phyloP scores from a whole-genome alignment of 169 alveolate genomes.

The Sarcocystis neurona region DNA sequence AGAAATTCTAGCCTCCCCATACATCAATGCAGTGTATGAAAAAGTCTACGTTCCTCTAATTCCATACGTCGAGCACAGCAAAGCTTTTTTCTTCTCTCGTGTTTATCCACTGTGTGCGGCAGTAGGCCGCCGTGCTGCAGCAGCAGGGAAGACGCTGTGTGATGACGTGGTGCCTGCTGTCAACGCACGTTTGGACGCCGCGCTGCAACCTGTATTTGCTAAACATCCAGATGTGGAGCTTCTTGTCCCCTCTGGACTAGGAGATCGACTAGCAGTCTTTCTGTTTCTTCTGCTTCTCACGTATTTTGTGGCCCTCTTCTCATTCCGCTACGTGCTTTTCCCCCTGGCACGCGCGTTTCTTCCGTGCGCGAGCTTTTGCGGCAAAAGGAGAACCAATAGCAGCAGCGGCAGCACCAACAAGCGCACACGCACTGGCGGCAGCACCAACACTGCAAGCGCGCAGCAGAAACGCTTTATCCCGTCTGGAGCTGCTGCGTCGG shows the following conservation, averaged over 20 bases:
- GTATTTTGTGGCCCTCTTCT: background rate
- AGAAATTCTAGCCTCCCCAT: slow-evolving; percentile 12
- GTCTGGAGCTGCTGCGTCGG: too few species aligned
- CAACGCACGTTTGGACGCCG: slow-evolving; percentile 30
- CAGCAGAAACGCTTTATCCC: too few species aligned
- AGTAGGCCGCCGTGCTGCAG: slow-evolving; percentile 5
- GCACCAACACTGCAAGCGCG: background rate
- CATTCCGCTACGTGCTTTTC: slow-evolving; percentile 14
- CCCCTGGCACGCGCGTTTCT: slow-evolving; percentile 3
- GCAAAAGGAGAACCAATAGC: background rate
- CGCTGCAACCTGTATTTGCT: background rate
- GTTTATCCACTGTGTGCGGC: background rate
- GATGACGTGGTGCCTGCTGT: slow-evolving; percentile 22
- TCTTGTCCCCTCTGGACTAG: slow-evolving; percentile 1
- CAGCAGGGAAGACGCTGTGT: background rate
- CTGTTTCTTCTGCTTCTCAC: background rate
- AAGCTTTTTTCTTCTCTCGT: background rate
- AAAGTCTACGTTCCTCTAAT: background rate
- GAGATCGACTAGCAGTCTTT: slow-evolving; percentile 1
- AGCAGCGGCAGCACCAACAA: too few species aligned
- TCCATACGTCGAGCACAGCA: background rate
- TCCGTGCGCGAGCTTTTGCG: background rate
- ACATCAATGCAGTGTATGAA: background rate
- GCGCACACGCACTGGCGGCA: background rate
- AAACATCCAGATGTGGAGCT: slow-evolving; percentile 6